Evolutionary conservation across 371 early-diverging fungal species (phyloP).

Genomic region (Apophysomyces ossiformis): DNA sequence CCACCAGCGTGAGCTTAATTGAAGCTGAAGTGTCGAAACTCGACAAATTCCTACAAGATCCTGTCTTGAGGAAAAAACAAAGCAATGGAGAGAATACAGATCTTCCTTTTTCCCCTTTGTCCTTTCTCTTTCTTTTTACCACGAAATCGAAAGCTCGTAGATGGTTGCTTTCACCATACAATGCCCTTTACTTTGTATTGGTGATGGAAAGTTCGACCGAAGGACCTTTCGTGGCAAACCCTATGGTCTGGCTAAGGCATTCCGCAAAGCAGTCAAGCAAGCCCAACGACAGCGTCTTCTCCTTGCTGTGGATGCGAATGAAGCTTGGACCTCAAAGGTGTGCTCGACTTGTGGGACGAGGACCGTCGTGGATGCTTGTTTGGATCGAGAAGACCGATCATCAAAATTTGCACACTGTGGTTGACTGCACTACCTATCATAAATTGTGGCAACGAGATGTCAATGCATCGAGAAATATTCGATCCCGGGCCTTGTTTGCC

Average conservation of each 20-base stretch:
- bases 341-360: not conserved
- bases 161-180: not conserved
- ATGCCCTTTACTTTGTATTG: too few relatives aligned
- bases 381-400: too few relatives aligned
- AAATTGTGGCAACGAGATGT: not conserved
- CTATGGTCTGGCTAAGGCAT: not conserved
- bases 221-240: too few relatives aligned
- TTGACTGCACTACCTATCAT: too few relatives aligned
- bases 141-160: constrained; percentile 14
- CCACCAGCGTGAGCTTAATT: constrained; percentile 12
- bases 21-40: constrained; percentile 4
- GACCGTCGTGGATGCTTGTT: too few relatives aligned
- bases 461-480: constrained; percentile 3
- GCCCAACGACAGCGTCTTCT: constrained; percentile 12
- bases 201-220: too few relatives aligned
- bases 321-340: constrained; percentile 2
- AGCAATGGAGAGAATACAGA: too few relatives aligned
- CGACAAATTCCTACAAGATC: constrained; percentile 7
- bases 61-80: too few relatives aligned
- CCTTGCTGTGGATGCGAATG: not conserved
- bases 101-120: not conserved
- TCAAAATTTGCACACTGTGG: too few relatives aligned
- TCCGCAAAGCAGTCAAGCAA: not conserved
- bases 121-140: constrained; percentile 9
- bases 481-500: not conserved